Evolutionary conservation across 768 basidiomycete genomes (phyloP), one percentile per base, ranked within the genome.

Genomic region (Solioccasus polychromus): DNA sequence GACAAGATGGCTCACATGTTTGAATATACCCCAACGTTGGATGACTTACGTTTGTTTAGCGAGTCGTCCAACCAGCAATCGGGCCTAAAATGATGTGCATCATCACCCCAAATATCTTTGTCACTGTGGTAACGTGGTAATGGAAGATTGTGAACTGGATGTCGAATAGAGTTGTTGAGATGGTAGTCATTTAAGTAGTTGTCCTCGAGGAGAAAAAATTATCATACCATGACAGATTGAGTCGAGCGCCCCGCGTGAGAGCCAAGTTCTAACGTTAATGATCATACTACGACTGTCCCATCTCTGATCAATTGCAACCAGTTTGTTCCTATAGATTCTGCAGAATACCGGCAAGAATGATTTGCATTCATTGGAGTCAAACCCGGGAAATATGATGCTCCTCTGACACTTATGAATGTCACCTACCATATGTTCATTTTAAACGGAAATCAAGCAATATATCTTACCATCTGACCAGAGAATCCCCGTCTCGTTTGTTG

Each of bases 361-460:
- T n/a, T n/a, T 77, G n/a, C 71, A 70, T 46, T 79, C n/a, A n/a
- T n/a, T n/a, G n/a, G n/a, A 67, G 47, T 78, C 75, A 48, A 81
- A 80, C 2, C 75, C 79, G 2, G 78, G 78, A 35, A 76, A 62
- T 72, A 80, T 71, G 14, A 78, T 68, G 49, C 66, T 76, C 45
- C 75, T 63, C 37, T 81, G 79, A 39, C 79, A 69, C 50, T 64
- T 75, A 47, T 82, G 79, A 20, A 61, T 70, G 19, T 70, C 60
- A 4, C 70, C 61, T 64, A 30, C n/a, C 18, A 37, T 29, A 28
- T 4, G n/a, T 59, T 10, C 34, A 19, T 30, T 23, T 34, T 24
- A 39, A 26, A 62, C 67, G 4, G 11, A 31, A 15, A 31, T 5
- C 8, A 9, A 25, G 1, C 4, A 2, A 23, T 15, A n/a, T n/a